Conservation (phyloP, 2,329 filamentous ascomycete species). For the Zalaria obscura region DNA sequence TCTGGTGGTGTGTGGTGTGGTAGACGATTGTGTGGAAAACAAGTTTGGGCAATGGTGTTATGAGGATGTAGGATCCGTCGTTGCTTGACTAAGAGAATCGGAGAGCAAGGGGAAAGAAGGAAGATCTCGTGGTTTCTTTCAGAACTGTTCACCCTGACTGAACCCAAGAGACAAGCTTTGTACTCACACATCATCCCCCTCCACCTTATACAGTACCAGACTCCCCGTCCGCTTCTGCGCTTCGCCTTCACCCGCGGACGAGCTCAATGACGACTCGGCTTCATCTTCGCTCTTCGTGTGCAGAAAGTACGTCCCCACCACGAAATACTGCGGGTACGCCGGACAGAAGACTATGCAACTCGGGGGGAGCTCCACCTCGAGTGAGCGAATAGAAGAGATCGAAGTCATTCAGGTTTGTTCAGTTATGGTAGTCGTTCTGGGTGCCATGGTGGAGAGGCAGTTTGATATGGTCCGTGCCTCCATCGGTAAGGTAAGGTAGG, state of each 20-base stretch:
- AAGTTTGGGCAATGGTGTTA: too few species aligned
- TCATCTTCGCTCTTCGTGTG: constrained; percentile 28
- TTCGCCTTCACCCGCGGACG: background rate
- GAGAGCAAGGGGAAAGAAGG: too few species aligned
- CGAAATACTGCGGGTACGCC: constrained; percentile 46
- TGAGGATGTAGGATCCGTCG: too few species aligned
- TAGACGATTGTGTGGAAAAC: background rate
- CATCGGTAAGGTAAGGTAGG: too few species aligned
- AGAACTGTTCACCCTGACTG: too few species aligned
- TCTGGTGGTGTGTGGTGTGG: background rate
- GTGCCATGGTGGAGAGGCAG: too few species aligned
- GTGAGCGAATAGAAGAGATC: constrained; percentile 32
- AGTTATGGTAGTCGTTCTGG: too few species aligned
- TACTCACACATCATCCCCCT: constrained; percentile 42
- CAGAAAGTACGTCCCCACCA: constrained; percentile 77
- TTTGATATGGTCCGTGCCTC: too few species aligned
- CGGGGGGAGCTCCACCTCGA: constrained; percentile 52
- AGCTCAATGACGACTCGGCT: background rate
- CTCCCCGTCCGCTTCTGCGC: constrained; percentile 49
- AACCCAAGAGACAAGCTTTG: background rate
- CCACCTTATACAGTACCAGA: constrained; percentile 50
- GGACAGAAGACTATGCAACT: constrained; percentile 68
- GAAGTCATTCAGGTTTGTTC: constrained; percentile 1
- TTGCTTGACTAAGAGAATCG: too few species aligned
- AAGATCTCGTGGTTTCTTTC: too few species aligned